These are phyloP conservation scores for Melaleuca alternifolia DNA, from an alignment of 345 rosid genomes.

Conservation along the genomic window DNA sequence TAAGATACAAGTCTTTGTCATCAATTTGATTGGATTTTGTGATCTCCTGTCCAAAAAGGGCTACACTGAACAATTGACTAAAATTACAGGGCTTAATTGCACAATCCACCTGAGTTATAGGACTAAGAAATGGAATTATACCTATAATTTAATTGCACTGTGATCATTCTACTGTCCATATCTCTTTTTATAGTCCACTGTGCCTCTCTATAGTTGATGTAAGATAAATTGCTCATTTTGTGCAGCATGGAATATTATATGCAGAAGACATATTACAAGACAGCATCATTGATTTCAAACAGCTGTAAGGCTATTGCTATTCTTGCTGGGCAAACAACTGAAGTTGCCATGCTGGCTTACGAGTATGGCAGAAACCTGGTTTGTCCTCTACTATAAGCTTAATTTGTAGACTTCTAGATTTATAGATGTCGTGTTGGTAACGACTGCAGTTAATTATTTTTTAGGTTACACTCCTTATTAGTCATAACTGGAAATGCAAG, in stretches of 20 bases:
- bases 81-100: not conserved
- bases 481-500: not conserved
- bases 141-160: not conserved
- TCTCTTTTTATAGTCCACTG: not conserved
- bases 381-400: slow-evolving; percentile 13
- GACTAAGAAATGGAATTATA: not conserved
- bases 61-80: not conserved
- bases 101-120: not conserved
- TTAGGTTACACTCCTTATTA: not conserved
- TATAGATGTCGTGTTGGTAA: not conserved
- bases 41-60: not conserved
- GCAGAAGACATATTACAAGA: slow-evolving; percentile 85
- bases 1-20: not conserved
- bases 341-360: slow-evolving; percentile 73
- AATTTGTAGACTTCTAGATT: not conserved
- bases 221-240: not conserved
- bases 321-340: slow-evolving; percentile 85
- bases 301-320: slow-evolving; percentile 88
- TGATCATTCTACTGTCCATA: not conserved
- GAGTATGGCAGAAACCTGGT: slow-evolving; percentile 95
- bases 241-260: slow-evolving; percentile 82
- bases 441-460: not conserved
- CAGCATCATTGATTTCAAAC: slow-evolving; percentile 81
- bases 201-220: not conserved
- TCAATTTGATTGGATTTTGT: not conserved